These are phyloP conservation scores for Ammopiptanthus mongolicus DNA, from an alignment of 306 rosid genomes.

Conservation along the genomic window DNA sequence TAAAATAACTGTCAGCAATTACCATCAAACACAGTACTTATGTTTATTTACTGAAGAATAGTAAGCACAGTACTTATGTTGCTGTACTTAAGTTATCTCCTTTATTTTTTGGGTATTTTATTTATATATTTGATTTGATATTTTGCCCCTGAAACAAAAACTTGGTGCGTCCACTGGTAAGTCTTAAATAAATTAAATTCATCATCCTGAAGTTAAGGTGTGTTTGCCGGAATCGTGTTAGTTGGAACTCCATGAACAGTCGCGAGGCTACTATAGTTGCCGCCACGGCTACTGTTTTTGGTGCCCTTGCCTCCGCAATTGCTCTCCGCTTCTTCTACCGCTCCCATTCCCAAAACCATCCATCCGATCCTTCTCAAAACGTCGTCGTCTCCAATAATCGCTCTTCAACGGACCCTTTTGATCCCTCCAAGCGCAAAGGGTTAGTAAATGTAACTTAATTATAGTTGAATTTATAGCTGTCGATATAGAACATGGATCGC, in stretches of 20 bases:
- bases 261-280: constrained; percentile 53
- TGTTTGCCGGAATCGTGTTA: not conserved
- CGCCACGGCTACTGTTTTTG: constrained; percentile 59
- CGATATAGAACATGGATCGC: too few species aligned
- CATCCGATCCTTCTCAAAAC: constrained; percentile 25
- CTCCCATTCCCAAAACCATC: constrained; percentile 32
- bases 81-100: too few species aligned
- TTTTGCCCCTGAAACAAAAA: not conserved
- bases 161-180: not conserved
- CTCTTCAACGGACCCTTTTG: constrained; percentile 51
- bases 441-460: not conserved
- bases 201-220: not conserved
- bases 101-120: not conserved
- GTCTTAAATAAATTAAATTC: not conserved
- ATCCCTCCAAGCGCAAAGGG: constrained; percentile 81
- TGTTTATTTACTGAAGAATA: too few species aligned
- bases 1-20: too few species aligned
- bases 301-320: constrained; percentile 63
- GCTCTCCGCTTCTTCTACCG: constrained; percentile 52
- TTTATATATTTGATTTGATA: not conserved
- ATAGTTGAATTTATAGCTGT: not conserved
- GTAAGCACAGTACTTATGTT: too few species aligned
- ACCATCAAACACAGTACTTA: too few species aligned
- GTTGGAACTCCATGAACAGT: constrained; percentile 46
- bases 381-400: constrained; percentile 28